Evolutionary conservation across 2,329 filamentous ascomycete genomes (phyloP).

Genomic region (Cadophora sp.): DNA sequence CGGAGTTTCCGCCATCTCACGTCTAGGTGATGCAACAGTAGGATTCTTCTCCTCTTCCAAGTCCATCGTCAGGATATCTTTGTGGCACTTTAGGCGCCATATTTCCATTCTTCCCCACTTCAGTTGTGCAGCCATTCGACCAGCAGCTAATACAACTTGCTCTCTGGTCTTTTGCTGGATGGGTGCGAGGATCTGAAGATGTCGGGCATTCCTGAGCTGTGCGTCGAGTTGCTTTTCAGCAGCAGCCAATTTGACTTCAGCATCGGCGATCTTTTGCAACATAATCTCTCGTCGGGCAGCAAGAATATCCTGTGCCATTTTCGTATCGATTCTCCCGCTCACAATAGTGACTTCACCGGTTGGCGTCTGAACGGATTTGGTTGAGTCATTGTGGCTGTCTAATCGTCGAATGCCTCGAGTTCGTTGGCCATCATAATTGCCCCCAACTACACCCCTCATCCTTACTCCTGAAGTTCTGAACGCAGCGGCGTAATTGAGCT

Average conservation of each 20-base stretch:
- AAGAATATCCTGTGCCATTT: conserved; percentile 87
- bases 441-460: conserved; percentile 86
- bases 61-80: conserved; percentile 85
- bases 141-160: conserved; percentile 82
- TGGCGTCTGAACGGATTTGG: conserved; percentile 69
- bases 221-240: conserved; percentile 81
- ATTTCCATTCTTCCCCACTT: conserved; percentile 96
- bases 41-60: conserved; percentile 74
- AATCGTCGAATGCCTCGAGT: conserved; percentile 75
- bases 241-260: conserved; percentile 76
- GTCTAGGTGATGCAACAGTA: conserved; percentile 16
- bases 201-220: conserved; percentile 86
- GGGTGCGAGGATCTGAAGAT: conserved; percentile 86
- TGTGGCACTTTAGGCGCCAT: conserved; percentile 89
- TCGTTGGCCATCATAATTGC: conserved; percentile 83
- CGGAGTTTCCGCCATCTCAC: conserved; percentile 34
- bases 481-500: conserved; percentile 94
- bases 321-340: conserved; percentile 76
- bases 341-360: conserved; percentile 77
- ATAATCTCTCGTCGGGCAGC: conserved; percentile 83
- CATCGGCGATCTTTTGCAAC: conserved; percentile 81
- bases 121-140: conserved; percentile 82
- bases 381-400: conserved; percentile 57
- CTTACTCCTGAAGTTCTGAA: conserved; percentile 91
- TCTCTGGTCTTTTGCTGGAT: conserved; percentile 92